These are phyloP conservation scores for Cicer bijugum DNA, from an alignment of 306 rosid genomes.

Conservation along the genomic window DNA sequence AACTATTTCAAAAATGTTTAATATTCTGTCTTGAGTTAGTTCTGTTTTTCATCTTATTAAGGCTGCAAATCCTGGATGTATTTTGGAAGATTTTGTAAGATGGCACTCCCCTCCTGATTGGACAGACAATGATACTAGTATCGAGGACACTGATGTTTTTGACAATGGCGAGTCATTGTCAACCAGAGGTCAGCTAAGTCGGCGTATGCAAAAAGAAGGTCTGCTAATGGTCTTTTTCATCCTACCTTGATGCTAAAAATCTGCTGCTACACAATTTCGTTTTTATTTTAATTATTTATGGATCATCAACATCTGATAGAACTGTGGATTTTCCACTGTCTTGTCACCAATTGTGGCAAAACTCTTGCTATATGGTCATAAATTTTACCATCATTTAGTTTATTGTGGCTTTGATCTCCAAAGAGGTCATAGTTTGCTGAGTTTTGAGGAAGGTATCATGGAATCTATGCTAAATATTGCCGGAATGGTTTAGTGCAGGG, in stretches of 20 bases:
- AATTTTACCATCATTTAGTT: constrained; percentile 21
- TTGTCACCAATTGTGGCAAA: constrained; percentile 28
- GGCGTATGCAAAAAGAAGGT: constrained; percentile 99
- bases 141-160: constrained; percentile 57
- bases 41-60: constrained; percentile 48
- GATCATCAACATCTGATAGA: constrained; percentile 28
- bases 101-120: constrained; percentile 99
- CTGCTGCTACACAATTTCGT: constrained; percentile 34
- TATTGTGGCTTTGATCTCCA: constrained; percentile 34
- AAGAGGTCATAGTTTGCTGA: constrained; percentile 5
- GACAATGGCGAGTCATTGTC: constrained; percentile 55
- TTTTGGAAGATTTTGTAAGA: constrained; percentile 96
- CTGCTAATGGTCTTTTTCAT: constrained; percentile 30
- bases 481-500: constrained; percentile 1
- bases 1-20: constrained; percentile 37
- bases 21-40: constrained; percentile 35
- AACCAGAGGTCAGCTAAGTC: constrained; percentile 81
- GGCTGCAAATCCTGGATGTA: constrained; percentile 99
- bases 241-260: constrained; percentile 34
- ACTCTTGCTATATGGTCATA: constrained; percentile 20
- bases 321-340: constrained; percentile 25
- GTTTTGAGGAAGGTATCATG: constrained; percentile 18
- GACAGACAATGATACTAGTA: constrained; percentile 67
- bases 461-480: constrained; percentile 9
- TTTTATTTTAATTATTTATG: background rate